Evolutionary conservation across 441 rosid species (phyloP).

Genomic region (Erodium moschatum): DNA sequence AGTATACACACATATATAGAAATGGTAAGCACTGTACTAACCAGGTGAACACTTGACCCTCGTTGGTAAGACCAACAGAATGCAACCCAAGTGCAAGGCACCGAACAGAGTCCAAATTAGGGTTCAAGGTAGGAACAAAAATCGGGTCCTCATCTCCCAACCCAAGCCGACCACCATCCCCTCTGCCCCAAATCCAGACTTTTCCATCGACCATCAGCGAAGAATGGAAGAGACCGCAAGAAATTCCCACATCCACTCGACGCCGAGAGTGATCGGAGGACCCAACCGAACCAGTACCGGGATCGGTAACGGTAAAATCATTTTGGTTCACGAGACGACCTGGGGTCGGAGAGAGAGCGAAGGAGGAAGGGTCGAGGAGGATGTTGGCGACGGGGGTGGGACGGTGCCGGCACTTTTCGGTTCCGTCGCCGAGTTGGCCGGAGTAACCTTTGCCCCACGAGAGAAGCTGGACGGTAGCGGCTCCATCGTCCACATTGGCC

Average conservation of each 20-base stretch:
- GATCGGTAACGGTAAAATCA: too few species aligned
- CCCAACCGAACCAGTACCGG: too few species aligned
- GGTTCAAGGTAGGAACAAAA: slow-evolving; percentile 61
- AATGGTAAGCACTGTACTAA: slow-evolving; percentile 24
- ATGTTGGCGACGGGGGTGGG: slow-evolving; percentile 62
- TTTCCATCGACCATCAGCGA: slow-evolving; percentile 50
- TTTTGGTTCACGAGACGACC: slow-evolving; percentile 33
- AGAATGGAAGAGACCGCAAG: slow-evolving; percentile 79
- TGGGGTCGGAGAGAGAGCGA: slow-evolving; percentile 43
- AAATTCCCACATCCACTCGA: slow-evolving; percentile 36
- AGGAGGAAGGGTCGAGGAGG: slow-evolving; percentile 34
- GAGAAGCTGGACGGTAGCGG: slow-evolving; percentile 47
- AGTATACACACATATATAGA: neutral
- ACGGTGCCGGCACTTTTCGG: slow-evolving; percentile 57
- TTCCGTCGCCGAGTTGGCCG: slow-evolving; percentile 87
- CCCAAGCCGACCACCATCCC: slow-evolving; percentile 84
- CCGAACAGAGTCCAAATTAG: slow-evolving; percentile 43
- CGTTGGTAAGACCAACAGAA: slow-evolving; percentile 61
- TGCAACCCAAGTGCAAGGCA: slow-evolving; percentile 63
- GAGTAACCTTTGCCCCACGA: slow-evolving; percentile 94
- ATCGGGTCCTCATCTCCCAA: slow-evolving; percentile 71
- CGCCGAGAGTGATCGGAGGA: neutral
- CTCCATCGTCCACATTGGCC: slow-evolving; percentile 22
- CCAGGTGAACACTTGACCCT: slow-evolving; percentile 76
- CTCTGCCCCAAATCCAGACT: slow-evolving; percentile 88